phyloP scores from a whole-genome alignment of 345 rosid species.

The Luvunga scandens region DNA sequence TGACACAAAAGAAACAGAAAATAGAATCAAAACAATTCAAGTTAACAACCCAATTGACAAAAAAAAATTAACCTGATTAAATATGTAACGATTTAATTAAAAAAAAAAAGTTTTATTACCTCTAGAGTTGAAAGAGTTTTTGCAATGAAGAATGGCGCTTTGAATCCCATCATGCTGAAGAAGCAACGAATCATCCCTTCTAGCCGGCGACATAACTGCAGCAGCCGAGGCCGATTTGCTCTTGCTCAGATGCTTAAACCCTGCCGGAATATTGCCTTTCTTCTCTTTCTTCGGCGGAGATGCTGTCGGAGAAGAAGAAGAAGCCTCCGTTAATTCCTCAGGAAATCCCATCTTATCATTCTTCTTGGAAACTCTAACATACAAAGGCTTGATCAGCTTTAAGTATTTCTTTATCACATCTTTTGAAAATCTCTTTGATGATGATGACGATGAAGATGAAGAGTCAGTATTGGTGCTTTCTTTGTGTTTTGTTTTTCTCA shows the following conservation, averaged over 20 bases:
- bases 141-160: constrained; percentile 94
- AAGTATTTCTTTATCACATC: constrained; percentile 53
- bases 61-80: not conserved
- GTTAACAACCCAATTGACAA: not conserved
- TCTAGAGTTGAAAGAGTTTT: constrained; percentile 66
- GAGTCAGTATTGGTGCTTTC: not conserved
- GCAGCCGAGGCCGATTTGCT: constrained; percentile 68
- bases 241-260: constrained; percentile 62
- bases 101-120: constrained; percentile 16
- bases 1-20: constrained; percentile 4
- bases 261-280: constrained; percentile 46
- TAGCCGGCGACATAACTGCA: constrained; percentile 45
- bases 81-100: not conserved
- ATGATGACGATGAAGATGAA: constrained; percentile 22
- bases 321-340: constrained; percentile 23
- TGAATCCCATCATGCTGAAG: constrained; percentile 93
- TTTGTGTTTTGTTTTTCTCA: constrained; percentile 16
- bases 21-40: not conserved
- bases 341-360: constrained; percentile 32
- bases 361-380: constrained; percentile 48
- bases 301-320: constrained; percentile 35
- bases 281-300: constrained; percentile 35
- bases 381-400: constrained; percentile 68
- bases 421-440: constrained; percentile 47
- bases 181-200: constrained; percentile 80